Base-by-base conservation (phyloP, 2,329 filamentous ascomycete species). In the Nothopassalora personata region DNA sequence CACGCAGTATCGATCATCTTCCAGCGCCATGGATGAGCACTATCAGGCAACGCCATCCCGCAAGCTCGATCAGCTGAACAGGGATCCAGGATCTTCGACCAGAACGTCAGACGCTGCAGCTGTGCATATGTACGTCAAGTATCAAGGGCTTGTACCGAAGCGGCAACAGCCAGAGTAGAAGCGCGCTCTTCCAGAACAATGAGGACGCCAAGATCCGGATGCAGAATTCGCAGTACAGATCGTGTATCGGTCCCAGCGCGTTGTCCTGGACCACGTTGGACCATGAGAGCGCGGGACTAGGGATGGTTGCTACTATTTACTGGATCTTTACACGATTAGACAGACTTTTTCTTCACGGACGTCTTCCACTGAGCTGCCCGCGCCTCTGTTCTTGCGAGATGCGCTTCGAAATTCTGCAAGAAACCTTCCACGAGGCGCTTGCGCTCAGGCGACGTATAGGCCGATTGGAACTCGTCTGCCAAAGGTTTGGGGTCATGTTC, bases 41-140 rank as follows among this genome's bases (percentile, higher is more conserved):
- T 48, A 34, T 55, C 3, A 23, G 53, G 53, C 27, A 47, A 34
- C 18, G 9, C 19, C 15, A 48, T 48, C 2, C 43, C 43, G 43
- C 23, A 9, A 45, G 19, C 34, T 46, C 52, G 27, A 46, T 34
- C 45, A 45, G 27, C 36, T 15, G 30, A 28, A 33, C 6, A 30
- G 10, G 27, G n/a, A 34, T 15, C 36, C 53, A 45, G 53, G 53
- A 19, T 31, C 23, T 28, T 23, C 8, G 30, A 9, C 49, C 3
- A 28, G 23, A 27, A 46, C 43, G 18, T n/a, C 10, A 46, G 53
- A 33, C 28, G 9, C 13, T 55, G 53, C 53, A 55, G n/a, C 19
- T 23, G 39, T 55, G 27, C 39, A 55, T 36, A 34, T 43, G 39
- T 55, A 34, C 53, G 39, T 55, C 53, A 49, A 33, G 11, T 23